Evolutionary conservation across 176 grass and related monocot species (phyloP).

Genomic region (Puya raimondii): DNA sequence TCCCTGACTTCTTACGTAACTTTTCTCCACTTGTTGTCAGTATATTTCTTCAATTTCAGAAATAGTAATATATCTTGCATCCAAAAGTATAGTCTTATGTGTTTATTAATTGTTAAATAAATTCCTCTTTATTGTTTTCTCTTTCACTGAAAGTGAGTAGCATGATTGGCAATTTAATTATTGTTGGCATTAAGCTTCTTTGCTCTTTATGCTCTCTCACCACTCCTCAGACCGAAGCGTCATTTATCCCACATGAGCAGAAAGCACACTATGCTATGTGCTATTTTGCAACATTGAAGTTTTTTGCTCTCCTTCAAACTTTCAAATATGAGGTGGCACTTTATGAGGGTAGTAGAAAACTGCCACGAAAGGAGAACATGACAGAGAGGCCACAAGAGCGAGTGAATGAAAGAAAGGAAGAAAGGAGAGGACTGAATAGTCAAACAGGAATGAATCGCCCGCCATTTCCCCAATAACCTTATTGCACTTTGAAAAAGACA

Average conservation of each 20-base stretch:
- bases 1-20: too few relatives aligned
- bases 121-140: neutral
- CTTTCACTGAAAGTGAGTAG: neutral
- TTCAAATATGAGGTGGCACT: neutral
- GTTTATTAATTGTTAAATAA: neutral
- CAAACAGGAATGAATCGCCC: slow-evolving; percentile 23
- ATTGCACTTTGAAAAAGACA: slow-evolving; percentile 10
- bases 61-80: neutral
- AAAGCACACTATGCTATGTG: neutral
- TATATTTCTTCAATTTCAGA: neutral
- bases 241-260: neutral
- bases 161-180: slow-evolving; percentile 2
- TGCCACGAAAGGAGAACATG: slow-evolving; percentile 13
- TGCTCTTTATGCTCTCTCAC: neutral
- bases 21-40: too few relatives aligned
- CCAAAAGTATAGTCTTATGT: neutral
- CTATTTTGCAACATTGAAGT: neutral
- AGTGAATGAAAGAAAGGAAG: neutral
- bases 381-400: neutral
- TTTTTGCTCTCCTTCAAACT: neutral
- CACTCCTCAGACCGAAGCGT: neutral
- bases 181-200: neutral
- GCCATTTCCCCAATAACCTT: neutral
- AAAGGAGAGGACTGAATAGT: slow-evolving; percentile 1
- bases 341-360: slow-evolving; percentile 9